Percentiles rank a stretch among this genome's conserved stretches.
phyloP scores from a whole-genome alignment of 169 alveolate species.

The Plasmodium chabaudi region DNA sequence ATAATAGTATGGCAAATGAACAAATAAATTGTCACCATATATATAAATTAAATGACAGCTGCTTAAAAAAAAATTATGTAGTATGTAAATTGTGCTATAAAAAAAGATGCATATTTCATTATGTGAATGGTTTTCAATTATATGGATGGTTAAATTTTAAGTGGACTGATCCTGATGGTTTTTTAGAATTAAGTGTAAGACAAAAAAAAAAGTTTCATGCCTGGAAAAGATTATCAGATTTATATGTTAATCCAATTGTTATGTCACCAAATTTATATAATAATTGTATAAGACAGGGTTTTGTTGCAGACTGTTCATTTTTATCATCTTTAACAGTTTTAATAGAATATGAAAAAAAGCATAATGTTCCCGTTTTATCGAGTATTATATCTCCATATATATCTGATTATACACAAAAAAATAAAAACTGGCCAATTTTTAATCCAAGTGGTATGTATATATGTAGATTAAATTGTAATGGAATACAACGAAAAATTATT shows the following conservation, averaged over 20 bases:
- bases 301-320: constrained; percentile 95
- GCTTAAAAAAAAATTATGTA: constrained; percentile 51
- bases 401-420: constrained; percentile 22
- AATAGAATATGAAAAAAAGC: constrained; percentile 90
- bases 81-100: constrained; percentile 34
- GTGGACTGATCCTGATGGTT: constrained; percentile 90
- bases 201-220: constrained; percentile 81
- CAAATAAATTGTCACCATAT: constrained; percentile 30
- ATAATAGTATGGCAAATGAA: background rate
- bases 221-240: constrained; percentile 86
- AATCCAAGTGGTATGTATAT: constrained; percentile 90
- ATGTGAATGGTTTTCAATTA: constrained; percentile 42
- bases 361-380: constrained; percentile 84
- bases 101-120: constrained; percentile 73
- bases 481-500: constrained; percentile 90
- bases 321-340: constrained; percentile 91
- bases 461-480: constrained; percentile 91
- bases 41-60: constrained; percentile 35
- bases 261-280: constrained; percentile 79
- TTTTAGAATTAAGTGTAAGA: constrained; percentile 79
- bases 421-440: constrained; percentile 77
- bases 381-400: constrained; percentile 73
- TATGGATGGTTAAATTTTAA: constrained; percentile 77
- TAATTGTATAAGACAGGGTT: constrained; percentile 90
- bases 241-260: constrained; percentile 73